These are phyloP conservation scores for Gossypium schwendimanii DNA, from an alignment of 441 rosid species.

Conservation along the genomic window DNA sequence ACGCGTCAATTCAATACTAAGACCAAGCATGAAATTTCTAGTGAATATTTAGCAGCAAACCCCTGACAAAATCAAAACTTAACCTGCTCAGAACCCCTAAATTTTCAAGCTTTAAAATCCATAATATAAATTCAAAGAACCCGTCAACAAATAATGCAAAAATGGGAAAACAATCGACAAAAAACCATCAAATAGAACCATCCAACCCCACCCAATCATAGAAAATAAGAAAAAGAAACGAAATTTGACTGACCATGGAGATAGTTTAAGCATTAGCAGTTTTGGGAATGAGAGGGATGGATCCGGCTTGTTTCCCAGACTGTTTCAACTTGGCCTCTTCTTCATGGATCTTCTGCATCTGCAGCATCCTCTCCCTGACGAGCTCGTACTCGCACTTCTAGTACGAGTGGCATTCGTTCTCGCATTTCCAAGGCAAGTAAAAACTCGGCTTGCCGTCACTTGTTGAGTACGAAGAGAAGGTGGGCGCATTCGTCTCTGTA, in stretches of 20 bases:
- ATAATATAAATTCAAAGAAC: not conserved
- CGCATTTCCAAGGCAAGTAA: constrained; percentile 95
- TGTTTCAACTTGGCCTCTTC: constrained; percentile 56
- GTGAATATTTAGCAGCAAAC: constrained; percentile 1
- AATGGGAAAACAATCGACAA: not conserved
- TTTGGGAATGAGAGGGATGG: constrained; percentile 64
- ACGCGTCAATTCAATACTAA: not conserved
- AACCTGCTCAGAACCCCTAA: constrained; percentile 10
- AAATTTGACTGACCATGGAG: constrained; percentile 16
- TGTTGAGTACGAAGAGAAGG: constrained; percentile 83
- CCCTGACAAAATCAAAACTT: not conserved
- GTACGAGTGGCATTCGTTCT: constrained; percentile 77
- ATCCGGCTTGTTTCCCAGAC: constrained; percentile 28
- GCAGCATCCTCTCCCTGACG: constrained; percentile 89
- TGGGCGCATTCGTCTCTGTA: constrained; percentile 94
- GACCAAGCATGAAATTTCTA: not conserved
- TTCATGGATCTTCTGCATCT: constrained; percentile 94
- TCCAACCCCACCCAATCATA: not conserved
- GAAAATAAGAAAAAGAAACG: not conserved
- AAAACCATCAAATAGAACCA: not conserved
- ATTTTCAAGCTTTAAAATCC: not conserved
- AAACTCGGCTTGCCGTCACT: constrained; percentile 85
- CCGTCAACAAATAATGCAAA: not conserved
- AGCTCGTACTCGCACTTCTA: constrained; percentile 98
- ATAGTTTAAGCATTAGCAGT: constrained; percentile 63